These are phyloP conservation scores for Quercus berberidifolia DNA, from an alignment of 306 rosid genomes.

Conservation along the genomic window DNA sequence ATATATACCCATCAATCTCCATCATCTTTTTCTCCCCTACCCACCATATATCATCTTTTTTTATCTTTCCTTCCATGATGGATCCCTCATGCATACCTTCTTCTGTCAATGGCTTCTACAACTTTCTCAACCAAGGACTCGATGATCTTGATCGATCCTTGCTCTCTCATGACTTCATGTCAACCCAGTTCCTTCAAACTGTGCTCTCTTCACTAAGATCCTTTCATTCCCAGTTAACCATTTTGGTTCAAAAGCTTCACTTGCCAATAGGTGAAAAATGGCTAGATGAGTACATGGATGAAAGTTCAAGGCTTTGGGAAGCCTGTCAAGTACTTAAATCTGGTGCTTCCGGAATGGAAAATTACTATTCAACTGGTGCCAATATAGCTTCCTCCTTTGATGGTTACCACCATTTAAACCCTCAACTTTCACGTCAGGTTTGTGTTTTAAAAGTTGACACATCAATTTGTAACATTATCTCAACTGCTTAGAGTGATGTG, in stretches of 20 bases:
- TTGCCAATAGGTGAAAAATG: slow-evolving; percentile 82
- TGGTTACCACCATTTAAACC: slow-evolving; percentile 43
- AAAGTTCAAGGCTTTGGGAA: slow-evolving; percentile 80
- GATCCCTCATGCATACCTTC: slow-evolving; percentile 60
- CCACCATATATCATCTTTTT: neutral
- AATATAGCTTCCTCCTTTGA: slow-evolving; percentile 53
- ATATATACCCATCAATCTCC: slow-evolving; percentile 48
- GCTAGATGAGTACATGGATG: slow-evolving; percentile 94
- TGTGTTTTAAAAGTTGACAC: too few relatives aligned
- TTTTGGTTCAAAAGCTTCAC: slow-evolving; percentile 60
- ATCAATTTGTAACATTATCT: neutral
- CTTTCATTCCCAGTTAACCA: slow-evolving; percentile 65
- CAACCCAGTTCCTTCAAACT: slow-evolving; percentile 64
- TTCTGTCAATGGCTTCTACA: slow-evolving; percentile 80
- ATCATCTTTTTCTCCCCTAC: slow-evolving; percentile 28
- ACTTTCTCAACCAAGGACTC: slow-evolving; percentile 56
- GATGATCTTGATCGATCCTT: slow-evolving; percentile 50
- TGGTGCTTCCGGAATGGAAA: slow-evolving; percentile 60
- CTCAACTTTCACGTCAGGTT: slow-evolving; percentile 62
- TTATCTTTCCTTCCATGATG: slow-evolving; percentile 44
- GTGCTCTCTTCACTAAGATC: slow-evolving; percentile 65
- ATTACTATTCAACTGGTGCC: slow-evolving; percentile 29
- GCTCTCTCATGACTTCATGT: slow-evolving; percentile 57
- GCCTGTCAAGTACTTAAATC: slow-evolving; percentile 74
- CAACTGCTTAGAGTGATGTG: neutral